A percentile compares a stretch with the other conserved stretches of the same genome.
Evolutionary conservation across 306 rosid genomes (phyloP).

Genomic region (Pyrus betulifolia): DNA sequence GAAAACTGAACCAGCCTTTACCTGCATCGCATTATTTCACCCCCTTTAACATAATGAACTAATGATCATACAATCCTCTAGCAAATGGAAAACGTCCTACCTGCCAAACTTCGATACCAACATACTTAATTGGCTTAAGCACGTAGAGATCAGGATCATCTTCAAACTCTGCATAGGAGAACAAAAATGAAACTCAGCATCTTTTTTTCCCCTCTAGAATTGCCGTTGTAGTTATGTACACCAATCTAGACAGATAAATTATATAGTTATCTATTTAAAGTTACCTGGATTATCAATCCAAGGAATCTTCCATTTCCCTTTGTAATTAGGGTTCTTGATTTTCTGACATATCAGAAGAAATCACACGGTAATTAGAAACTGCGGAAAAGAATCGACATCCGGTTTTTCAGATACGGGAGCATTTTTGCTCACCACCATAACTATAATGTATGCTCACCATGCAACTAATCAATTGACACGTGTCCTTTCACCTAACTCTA

Average conservation of each 20-base stretch:
- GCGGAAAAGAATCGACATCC: not conserved
- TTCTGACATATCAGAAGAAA: constrained; percentile 40
- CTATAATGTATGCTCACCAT: no score
- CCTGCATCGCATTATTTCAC: constrained; percentile 36
- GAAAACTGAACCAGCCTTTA: constrained; percentile 88
- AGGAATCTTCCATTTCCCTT: constrained; percentile 89
- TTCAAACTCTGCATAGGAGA: constrained; percentile 65
- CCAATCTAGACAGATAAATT: not conserved
- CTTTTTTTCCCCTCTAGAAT: constrained; percentile 17
- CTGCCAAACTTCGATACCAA: constrained; percentile 99
- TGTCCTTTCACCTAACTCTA: no score
- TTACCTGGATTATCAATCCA: constrained; percentile 96
- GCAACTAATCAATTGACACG: no score
- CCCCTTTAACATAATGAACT: not conserved
- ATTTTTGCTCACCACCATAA: no score
- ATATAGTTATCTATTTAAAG: not conserved
- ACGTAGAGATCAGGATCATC: constrained; percentile 87
- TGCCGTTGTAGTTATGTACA: constrained; percentile 3
- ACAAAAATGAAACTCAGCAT: not conserved
- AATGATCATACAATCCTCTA: not conserved
- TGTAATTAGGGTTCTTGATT: constrained; percentile 94
- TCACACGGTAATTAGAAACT: constrained; percentile 13
- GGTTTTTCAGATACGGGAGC: not conserved
- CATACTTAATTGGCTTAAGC: constrained; percentile 80
- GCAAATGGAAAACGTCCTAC: constrained; percentile 22